phyloP scores from a whole-genome alignment of 768 basidiomycete genomes.

The Hortiboletus flavorubellus region DNA sequence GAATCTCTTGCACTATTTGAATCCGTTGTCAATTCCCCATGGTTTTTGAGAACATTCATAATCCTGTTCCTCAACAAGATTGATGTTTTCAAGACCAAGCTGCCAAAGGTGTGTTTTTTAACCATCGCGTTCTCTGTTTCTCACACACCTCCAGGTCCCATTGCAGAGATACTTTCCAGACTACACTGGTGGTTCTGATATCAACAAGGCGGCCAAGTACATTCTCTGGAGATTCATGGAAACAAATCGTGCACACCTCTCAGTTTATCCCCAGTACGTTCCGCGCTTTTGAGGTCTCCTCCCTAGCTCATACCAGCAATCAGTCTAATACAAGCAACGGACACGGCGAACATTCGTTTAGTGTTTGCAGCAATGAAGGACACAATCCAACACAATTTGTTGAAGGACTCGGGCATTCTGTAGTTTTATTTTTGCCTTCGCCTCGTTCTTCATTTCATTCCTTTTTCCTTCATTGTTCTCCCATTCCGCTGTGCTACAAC shows the following conservation, averaged over 20 bases:
- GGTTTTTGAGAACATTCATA: slow-evolving; percentile 66
- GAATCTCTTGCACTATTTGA: slow-evolving; percentile 76
- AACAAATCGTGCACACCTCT: slow-evolving; percentile 77
- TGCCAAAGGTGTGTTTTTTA: slow-evolving; percentile 43
- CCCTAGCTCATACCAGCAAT: background rate
- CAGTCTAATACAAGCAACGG: slow-evolving; percentile 85
- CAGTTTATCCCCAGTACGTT: slow-evolving; percentile 87
- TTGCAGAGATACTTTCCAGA: slow-evolving; percentile 80
- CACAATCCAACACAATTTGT: slow-evolving; percentile 84
- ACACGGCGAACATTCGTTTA: slow-evolving; percentile 77
- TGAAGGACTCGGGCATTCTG: slow-evolving; percentile 83
- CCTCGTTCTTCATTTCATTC: background rate
- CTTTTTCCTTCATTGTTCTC: background rate
- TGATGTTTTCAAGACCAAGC: slow-evolving; percentile 72
- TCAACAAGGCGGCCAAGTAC: slow-evolving; percentile 93
- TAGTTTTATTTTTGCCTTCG: slow-evolving; percentile 22
- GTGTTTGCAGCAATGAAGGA: slow-evolving; percentile 90
- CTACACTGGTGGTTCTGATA: slow-evolving; percentile 84
- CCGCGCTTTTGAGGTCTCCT: background rate
- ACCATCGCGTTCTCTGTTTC: background rate
- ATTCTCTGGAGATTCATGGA: slow-evolving; percentile 96
- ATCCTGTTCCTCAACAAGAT: slow-evolving; percentile 73
- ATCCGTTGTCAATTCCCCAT: slow-evolving; percentile 73
- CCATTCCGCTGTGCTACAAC: slow-evolving; percentile 3
- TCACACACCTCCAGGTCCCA: slow-evolving; percentile 46